Percentiles rank a stretch among this genome's conserved stretches.
Evolutionary conservation across 1,284 basidiomycete species (phyloP).

Genomic region (Ustilago nuda): DNA sequence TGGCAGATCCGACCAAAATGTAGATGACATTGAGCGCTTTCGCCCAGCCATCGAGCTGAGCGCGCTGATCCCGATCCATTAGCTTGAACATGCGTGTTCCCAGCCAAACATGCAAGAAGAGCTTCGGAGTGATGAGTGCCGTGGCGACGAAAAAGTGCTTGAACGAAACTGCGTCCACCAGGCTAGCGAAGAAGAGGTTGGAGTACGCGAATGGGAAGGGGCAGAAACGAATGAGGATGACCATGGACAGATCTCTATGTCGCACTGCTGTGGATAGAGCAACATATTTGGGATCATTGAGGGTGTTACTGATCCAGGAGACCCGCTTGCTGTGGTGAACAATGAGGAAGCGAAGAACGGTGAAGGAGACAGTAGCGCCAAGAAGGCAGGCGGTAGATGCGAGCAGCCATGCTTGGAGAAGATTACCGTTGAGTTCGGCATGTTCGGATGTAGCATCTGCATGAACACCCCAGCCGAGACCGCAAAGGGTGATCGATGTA

Average conservation of each 20-base stretch:
- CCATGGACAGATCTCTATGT: conserved; percentile 53
- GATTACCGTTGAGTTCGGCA: conserved; percentile 16
- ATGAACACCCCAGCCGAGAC: conserved; percentile 58
- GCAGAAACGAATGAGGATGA: conserved; percentile 62
- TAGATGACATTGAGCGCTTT: conserved; percentile 48
- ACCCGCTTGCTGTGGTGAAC: conserved; percentile 30
- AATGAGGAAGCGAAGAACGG: conserved; percentile 37
- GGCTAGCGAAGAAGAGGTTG: conserved; percentile 46
- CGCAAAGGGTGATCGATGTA: conserved; percentile 59
- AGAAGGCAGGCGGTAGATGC: conserved; percentile 57
- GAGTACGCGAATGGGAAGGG: conserved; percentile 63
- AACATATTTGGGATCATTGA: conserved; percentile 48
- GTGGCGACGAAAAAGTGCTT: conserved; percentile 59
- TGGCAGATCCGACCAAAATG: conserved; percentile 34
- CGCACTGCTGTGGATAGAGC: conserved; percentile 61
- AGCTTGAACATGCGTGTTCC: conserved; percentile 61
- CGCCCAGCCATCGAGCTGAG: conserved; percentile 41
- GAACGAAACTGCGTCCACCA: conserved; percentile 52
- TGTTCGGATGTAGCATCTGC: conserved; percentile 18
- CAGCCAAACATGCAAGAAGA: conserved; percentile 65
- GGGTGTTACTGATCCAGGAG: conserved; percentile 29
- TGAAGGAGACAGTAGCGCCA: conserved; percentile 54
- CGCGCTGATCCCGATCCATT: conserved; percentile 53
- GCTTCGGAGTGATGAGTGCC: conserved; percentile 59
- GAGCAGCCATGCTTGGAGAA: conserved; percentile 55